phyloP scores from a whole-genome alignment of 2,329 filamentous ascomycete species.

The Alternaria alternata region DNA sequence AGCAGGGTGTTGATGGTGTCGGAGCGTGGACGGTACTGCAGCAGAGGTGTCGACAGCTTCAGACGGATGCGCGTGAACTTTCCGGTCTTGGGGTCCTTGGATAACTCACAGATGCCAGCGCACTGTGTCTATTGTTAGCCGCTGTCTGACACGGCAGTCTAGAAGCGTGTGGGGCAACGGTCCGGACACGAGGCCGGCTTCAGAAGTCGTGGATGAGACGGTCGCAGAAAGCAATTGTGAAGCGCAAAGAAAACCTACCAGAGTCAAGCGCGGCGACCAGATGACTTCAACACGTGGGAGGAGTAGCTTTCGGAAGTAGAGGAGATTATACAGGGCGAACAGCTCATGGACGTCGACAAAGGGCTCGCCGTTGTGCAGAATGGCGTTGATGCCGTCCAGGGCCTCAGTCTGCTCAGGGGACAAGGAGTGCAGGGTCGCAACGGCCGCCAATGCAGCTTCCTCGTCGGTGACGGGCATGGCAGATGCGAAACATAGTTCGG shows the following conservation, averaged over 20 bases:
- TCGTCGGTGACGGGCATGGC: slow-evolving; percentile 53
- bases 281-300: slow-evolving; percentile 52
- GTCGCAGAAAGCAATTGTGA: slow-evolving; percentile 17
- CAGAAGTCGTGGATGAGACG: slow-evolving; percentile 13
- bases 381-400: slow-evolving; percentile 44
- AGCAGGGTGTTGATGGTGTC: slow-evolving; percentile 56
- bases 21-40: slow-evolving; percentile 54
- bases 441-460: slow-evolving; percentile 51
- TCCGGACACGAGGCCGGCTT: slow-evolving; percentile 9
- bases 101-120: slow-evolving; percentile 57
- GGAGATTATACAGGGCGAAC: slow-evolving; percentile 51
- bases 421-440: slow-evolving; percentile 45
- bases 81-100: slow-evolving; percentile 47
- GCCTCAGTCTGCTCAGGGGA: slow-evolving; percentile 47
- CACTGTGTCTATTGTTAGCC: slow-evolving; percentile 43
- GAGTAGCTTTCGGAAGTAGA: slow-evolving; percentile 55
- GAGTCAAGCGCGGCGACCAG: slow-evolving; percentile 56
- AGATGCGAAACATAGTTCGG: slow-evolving; percentile 19
- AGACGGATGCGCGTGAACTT: slow-evolving; percentile 53
- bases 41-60: slow-evolving; percentile 55
- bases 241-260: slow-evolving; percentile 28
- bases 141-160: slow-evolving; percentile 17
- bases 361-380: slow-evolving; percentile 50
- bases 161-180: slow-evolving; percentile 22
- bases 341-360: slow-evolving; percentile 54